These are phyloP conservation scores for Uromyces viciae-fabae DNA, from an alignment of 1,284 basidiomycete species.

Conservation along the genomic window DNA sequence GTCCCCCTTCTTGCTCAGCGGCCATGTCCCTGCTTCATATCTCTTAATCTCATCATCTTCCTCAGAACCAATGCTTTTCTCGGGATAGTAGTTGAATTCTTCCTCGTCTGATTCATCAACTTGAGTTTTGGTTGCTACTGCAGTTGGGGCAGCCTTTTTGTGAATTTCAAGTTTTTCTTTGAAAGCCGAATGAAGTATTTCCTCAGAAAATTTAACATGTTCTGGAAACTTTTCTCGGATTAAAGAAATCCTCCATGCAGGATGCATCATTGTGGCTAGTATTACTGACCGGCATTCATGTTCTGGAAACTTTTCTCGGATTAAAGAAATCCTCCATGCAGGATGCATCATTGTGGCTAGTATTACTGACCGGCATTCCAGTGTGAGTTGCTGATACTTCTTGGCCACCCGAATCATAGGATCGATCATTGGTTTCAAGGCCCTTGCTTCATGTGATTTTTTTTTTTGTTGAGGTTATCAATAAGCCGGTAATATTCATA, in stretches of 20 bases:
- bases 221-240: not conserved
- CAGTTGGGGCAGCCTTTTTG: not conserved
- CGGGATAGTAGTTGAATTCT: not conserved
- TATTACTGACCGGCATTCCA: too few species aligned
- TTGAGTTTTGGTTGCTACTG: not conserved
- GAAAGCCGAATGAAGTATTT: not conserved
- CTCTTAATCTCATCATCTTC: not conserved
- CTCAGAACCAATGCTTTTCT: not conserved
- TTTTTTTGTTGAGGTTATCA: too few species aligned
- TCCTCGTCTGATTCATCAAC: not conserved
- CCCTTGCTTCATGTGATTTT: too few species aligned
- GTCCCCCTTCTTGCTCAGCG: not conserved
- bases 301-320: not conserved
- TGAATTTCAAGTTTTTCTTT: not conserved
- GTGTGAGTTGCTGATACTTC: too few species aligned
- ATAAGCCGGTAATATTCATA: not conserved
- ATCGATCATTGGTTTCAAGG: too few species aligned
- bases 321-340: not conserved
- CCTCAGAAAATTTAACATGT: not conserved
- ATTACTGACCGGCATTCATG: not conserved
- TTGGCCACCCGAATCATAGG: too few species aligned
- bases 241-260: not conserved
- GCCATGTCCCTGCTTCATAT: not conserved
- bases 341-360: not conserved
- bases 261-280: not conserved